Conservation (phyloP, 139 green algal species). For the Chlorella sp. region DNA sequence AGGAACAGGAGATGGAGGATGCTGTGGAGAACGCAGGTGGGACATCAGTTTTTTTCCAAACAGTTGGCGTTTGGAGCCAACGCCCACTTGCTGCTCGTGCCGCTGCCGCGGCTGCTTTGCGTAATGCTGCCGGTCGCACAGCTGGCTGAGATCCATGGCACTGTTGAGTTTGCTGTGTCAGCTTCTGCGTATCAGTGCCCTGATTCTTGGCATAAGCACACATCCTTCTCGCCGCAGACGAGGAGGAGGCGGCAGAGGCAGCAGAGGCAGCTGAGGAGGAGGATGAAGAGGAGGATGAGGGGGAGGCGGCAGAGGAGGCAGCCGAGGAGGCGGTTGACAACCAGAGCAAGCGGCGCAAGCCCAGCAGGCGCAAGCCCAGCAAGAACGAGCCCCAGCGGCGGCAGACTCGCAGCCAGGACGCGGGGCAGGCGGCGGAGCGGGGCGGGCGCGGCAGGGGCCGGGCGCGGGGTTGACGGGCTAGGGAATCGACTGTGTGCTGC, state of each 20-base stretch:
- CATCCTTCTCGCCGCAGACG: not conserved
- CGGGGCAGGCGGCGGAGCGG: not conserved
- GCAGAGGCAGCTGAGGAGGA: not conserved
- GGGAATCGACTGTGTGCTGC: too few species aligned
- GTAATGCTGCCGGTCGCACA: too few species aligned
- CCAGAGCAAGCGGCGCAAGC: not conserved
- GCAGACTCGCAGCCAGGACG: not conserved
- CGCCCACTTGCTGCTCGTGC: too few species aligned
- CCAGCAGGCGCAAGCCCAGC: not conserved
- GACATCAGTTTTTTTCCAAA: too few species aligned
- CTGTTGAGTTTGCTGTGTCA: too few species aligned
- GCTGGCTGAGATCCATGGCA: too few species aligned
- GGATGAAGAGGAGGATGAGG: not conserved
- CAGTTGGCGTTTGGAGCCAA: too few species aligned
- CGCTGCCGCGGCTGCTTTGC: too few species aligned
- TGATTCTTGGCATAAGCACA: too few species aligned
- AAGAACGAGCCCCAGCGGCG: not conserved
- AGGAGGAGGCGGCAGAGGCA: not conserved
- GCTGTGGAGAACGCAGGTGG: not conserved
- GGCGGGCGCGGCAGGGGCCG: not conserved
- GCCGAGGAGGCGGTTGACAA: not conserved
- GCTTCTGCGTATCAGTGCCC: too few species aligned
- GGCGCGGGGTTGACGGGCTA: not conserved
- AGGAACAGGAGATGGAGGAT: constrained; percentile 4
- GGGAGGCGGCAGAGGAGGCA: not conserved